Percentiles rank a stretch among this genome's conserved stretches.
phyloP scores from a whole-genome alignment of 2,329 filamentous ascomycete genomes.

The Dactylellina drechsleri region DNA sequence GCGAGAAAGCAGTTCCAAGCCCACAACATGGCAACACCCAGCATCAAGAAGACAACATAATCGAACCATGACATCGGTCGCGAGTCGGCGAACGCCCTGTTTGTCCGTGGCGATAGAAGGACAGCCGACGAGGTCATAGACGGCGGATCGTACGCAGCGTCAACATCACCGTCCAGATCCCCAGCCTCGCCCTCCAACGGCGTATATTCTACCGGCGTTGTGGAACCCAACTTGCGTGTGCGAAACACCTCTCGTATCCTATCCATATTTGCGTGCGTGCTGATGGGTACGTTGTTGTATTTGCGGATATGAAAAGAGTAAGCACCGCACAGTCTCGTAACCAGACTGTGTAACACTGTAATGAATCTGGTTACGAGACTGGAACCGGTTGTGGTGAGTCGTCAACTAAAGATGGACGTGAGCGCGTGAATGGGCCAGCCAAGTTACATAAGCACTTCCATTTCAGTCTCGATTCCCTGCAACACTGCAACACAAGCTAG shows the following conservation, averaged over 20 bases:
- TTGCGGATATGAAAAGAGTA: too few species aligned
- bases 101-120: slow-evolving; percentile 58
- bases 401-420: too few species aligned
- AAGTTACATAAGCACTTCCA: too few species aligned
- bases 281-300: background rate
- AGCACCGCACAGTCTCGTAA: too few species aligned
- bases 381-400: too few species aligned
- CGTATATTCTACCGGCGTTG: slow-evolving; percentile 32
- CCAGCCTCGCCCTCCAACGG: slow-evolving; percentile 30
- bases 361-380: too few species aligned
- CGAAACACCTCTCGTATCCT: slow-evolving; percentile 36
- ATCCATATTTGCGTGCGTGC: slow-evolving; percentile 22
- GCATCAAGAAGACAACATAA: slow-evolving; percentile 82
- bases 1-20: slow-evolving; percentile 73
- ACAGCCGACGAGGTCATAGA: slow-evolving; percentile 57
- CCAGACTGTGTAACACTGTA: too few species aligned
- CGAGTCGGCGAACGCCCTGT: slow-evolving; percentile 60
- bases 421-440: too few species aligned
- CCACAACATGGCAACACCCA: slow-evolving; percentile 96
- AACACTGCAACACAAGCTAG: too few species aligned
- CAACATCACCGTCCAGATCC: slow-evolving; percentile 22
- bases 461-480: too few species aligned
- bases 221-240: slow-evolving; percentile 18
- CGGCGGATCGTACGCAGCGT: slow-evolving; percentile 47
- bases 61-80: slow-evolving; percentile 82